Conservation (phyloP, 2,329 filamentous ascomycete species). For the Cladosporium sp. region DNA sequence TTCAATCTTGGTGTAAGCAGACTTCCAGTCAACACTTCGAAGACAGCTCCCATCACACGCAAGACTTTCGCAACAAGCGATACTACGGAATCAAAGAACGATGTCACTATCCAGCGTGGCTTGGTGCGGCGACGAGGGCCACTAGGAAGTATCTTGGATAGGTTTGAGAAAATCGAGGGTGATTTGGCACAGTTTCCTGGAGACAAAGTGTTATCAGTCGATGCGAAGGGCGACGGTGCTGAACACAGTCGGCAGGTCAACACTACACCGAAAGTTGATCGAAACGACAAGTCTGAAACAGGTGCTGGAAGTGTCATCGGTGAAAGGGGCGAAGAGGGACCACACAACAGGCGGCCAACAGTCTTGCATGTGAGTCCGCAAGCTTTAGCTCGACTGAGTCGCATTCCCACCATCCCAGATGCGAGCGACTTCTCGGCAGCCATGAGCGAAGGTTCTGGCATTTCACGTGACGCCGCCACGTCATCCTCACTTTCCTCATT, state of each 20-base stretch:
- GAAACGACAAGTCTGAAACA: too few species aligned
- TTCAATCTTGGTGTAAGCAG: not conserved
- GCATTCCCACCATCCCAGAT: not conserved
- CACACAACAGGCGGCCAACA: not conserved
- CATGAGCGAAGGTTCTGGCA: not conserved
- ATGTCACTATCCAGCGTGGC: not conserved
- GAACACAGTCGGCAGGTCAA: too few species aligned
- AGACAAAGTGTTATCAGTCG: too few species aligned
- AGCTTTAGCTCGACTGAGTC: not conserved
- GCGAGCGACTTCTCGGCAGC: conserved; percentile 2
- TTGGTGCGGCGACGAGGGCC: not conserved
- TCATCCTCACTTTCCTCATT: not conserved
- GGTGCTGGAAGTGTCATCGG: too few species aligned
- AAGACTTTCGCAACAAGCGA: not conserved
- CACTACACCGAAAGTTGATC: too few species aligned
- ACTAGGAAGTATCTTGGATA: not conserved
- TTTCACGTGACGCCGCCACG: not conserved
- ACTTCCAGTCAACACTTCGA: not conserved
- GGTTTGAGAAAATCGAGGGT: not conserved
- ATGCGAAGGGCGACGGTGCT: too few species aligned
- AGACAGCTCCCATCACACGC: not conserved
- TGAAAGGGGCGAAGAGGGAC: too few species aligned
- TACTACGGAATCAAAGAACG: not conserved
- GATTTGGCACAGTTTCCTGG: not conserved
- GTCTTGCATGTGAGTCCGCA: not conserved